A percentile compares a stretch with the other conserved stretches of the same genome.
Conservation (phyloP, 129 eudicot genomes). For the Tagetes erecta region DNA sequence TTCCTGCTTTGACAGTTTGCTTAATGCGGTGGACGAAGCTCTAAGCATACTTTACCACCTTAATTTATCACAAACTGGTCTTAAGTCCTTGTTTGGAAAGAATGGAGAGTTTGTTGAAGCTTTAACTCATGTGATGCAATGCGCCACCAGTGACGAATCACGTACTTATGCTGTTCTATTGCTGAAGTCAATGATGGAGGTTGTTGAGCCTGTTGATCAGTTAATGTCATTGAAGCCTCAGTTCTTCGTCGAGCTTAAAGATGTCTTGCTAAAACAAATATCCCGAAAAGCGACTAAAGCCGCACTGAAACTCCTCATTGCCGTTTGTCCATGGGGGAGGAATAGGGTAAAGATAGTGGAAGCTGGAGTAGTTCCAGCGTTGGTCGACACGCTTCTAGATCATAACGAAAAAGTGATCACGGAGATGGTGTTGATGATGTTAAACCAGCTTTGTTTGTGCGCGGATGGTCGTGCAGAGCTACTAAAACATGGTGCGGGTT, state of each 20-base stretch:
- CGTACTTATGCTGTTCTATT: conserved; percentile 45
- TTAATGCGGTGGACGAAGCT: conserved; percentile 27
- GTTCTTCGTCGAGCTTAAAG: conserved; percentile 41
- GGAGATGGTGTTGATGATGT: conserved; percentile 44
- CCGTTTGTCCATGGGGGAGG: conserved; percentile 52
- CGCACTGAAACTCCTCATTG: conserved; percentile 42
- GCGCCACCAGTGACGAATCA: conserved; percentile 42
- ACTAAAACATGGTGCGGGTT: conserved; percentile 60
- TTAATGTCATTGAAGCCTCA: conserved; percentile 26
- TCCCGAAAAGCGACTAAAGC: conserved; percentile 55
- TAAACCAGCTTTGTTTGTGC: conserved; percentile 55
- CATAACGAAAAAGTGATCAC: conserved; percentile 30
- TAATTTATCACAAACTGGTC: conserved; percentile 39
- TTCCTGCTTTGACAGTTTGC: conserved; percentile 8
- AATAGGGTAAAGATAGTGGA: conserved; percentile 55
- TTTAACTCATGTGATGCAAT: conserved; percentile 39
- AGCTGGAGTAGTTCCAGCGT: conserved; percentile 43
- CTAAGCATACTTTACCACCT: conserved; percentile 49
- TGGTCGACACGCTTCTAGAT: conserved; percentile 47
- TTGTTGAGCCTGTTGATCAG: conserved; percentile 45
- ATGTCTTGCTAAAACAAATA: conserved; percentile 36
- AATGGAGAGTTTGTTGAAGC: conserved; percentile 37
- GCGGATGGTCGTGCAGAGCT: conserved; percentile 67
- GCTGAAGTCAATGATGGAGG: conserved; percentile 51
- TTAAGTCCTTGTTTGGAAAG: conserved; percentile 33